Conservation (phyloP, 108 stramenopile species). For the Parietichytrium sp. region DNA sequence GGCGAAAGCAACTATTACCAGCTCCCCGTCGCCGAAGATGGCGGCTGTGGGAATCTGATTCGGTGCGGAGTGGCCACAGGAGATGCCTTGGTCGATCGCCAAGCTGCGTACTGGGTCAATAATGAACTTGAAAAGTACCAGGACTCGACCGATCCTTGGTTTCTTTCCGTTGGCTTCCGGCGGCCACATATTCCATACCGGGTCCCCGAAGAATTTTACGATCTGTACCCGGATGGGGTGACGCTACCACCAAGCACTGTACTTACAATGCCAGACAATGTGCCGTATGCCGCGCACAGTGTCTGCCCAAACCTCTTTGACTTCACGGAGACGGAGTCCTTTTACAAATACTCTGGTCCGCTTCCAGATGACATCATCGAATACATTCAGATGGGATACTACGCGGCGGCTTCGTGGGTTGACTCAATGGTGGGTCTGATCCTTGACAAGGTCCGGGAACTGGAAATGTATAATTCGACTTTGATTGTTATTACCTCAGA, state of each 20-base stretch:
- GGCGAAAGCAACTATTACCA: not conserved
- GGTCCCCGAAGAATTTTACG: not conserved
- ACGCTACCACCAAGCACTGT: not conserved
- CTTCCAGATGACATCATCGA: slow-evolving; percentile 15
- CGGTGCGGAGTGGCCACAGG: not conserved
- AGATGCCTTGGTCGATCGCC: not conserved
- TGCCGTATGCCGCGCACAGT: not conserved
- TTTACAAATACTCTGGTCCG: too few species aligned
- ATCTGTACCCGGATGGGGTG: not conserved
- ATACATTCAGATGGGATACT: not conserved
- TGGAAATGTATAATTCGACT: not conserved
- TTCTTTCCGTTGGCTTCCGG: not conserved
- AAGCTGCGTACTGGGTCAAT: not conserved
- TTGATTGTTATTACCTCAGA: not conserved
- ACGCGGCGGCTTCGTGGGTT: not conserved
- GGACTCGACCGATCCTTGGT: not conserved
- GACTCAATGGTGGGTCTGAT: not conserved
- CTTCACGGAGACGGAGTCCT: not conserved
- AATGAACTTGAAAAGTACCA: not conserved
- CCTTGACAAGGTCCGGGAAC: not conserved
- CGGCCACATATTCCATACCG: slow-evolving; percentile 11
- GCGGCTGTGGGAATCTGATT: not conserved
- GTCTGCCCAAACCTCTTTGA: not conserved
- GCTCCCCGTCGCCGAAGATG: not conserved
- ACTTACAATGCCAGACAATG: not conserved